Evolutionary conservation across 352 stramenopile species (phyloP), one percentile per base, ranked within the genome.

Genomic region (Phytophthora agathidicida): DNA sequence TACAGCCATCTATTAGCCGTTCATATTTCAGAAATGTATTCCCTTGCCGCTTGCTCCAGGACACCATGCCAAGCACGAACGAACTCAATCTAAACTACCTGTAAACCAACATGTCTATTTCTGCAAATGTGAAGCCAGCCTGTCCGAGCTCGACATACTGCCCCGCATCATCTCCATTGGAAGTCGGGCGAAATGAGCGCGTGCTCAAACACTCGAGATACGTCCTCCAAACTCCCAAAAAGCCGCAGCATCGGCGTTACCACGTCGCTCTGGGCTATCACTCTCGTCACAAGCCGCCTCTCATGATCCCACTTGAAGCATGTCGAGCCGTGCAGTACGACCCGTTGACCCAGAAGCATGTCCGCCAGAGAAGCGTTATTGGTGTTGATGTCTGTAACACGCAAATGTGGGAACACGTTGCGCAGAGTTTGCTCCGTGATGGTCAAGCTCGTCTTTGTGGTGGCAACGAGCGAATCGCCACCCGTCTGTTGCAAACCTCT

Each of bases 101-200:
- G n/a, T n/a, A n/a, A n/a, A n/a, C n/a, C n/a, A n/a, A n/a, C n/a
- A n/a, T n/a, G n/a, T n/a, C n/a, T n/a, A n/a, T n/a, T n/a, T n/a
- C n/a, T n/a, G n/a, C n/a, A n/a, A n/a, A n/a, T n/a, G n/a, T n/a
- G n/a, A n/a, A n/a, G n/a, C n/a, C n/a, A n/a, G n/a, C n/a, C n/a
- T n/a, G n/a, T n/a, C n/a, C n/a, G n/a, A n/a, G n/a, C n/a, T n/a
- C n/a, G n/a, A n/a, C n/a, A n/a, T n/a, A n/a, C n/a, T n/a, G n/a
- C n/a, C n/a, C n/a, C n/a, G n/a, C n/a, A n/a, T n/a, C n/a, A 26
- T n/a, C 24, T 49, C 42, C 42, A 49, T 16, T 49, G 42, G 26
- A 49, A 44, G n/a, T 49, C 42, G 9, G 26, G 26, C 3, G 42
- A 37, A 27, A 37, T 37, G 7, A 37, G 26, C 7, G 42, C n/a